phyloP scores from a whole-genome alignment of 106 monocot genomes.

The Dioscorea dumetorum region DNA sequence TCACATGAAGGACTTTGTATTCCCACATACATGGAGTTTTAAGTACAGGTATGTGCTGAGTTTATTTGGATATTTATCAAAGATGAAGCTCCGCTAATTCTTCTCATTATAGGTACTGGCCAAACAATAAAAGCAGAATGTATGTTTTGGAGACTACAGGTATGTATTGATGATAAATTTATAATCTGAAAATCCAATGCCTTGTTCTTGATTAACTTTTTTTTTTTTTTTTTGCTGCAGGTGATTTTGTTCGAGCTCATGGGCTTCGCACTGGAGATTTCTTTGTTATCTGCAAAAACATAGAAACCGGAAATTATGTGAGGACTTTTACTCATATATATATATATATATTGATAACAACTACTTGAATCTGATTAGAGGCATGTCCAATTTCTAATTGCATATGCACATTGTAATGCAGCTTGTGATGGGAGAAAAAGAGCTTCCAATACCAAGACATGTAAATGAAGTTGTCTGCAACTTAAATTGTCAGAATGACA shows the following conservation, averaged over 20 bases:
- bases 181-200: no score
- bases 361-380: no score
- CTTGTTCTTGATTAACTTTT: background rate
- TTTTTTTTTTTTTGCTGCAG: background rate
- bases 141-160: slow-evolving; percentile 40
- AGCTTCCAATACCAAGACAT: no score
- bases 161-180: background rate
- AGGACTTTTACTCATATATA: background rate
- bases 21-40: slow-evolving; percentile 51
- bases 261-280: background rate
- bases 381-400: no score
- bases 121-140: slow-evolving; percentile 52
- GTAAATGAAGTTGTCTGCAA: no score
- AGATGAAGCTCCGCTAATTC: background rate
- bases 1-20: slow-evolving; percentile 38
- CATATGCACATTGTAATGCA: no score
- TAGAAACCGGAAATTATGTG: background rate
- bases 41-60: slow-evolving; percentile 40
- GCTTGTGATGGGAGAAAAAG: no score
- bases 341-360: no score
- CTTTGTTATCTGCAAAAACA: background rate
- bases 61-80: no score
- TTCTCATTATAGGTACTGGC: slow-evolving; percentile 33
- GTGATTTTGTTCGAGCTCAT: background rate
- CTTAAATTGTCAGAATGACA: no score